Conservation (phyloP, 2,329 filamentous ascomycete genomes). For the Hansfordia pulvinata region DNA sequence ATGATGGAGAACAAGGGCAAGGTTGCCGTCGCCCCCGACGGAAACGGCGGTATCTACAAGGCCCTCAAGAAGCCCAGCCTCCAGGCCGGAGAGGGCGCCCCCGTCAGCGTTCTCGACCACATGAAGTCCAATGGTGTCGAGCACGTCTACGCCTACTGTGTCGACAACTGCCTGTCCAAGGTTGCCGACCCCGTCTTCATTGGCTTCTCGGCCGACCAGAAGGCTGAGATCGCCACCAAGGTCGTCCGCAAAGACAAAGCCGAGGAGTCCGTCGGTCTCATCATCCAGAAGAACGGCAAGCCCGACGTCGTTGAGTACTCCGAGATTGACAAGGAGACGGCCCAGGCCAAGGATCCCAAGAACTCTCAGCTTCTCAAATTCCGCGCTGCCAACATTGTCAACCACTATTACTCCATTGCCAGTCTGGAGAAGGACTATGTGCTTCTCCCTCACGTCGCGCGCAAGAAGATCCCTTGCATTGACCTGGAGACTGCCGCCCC, state of each 20-base stretch:
- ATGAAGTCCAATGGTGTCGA: conserved; percentile 82
- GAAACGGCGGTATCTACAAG: conserved; percentile 94
- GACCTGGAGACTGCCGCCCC: conserved; percentile 64
- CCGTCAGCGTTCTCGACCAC: conserved; percentile 69
- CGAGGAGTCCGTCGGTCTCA: conserved; percentile 89
- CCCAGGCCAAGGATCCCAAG: conserved; percentile 75
- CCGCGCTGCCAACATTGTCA: conserved; percentile 97
- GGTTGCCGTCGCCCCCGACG: conserved; percentile 90
- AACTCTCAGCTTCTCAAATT: conserved; percentile 79
- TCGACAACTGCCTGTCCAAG: conserved; percentile 98
- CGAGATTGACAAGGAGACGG: conserved; percentile 82
- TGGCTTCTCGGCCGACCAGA: conserved; percentile 76
- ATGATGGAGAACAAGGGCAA: conserved; percentile 80
- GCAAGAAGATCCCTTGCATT: conserved; percentile 93
- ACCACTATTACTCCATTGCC: conserved; percentile 95
- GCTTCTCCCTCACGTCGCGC: conserved; percentile 88
- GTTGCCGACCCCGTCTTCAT: conserved; percentile 96
- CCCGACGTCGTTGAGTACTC: conserved; percentile 98
- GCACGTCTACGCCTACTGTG: conserved; percentile 95
- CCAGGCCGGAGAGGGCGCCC: conserved; percentile 10
- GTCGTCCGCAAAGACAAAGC: conserved; percentile 98
- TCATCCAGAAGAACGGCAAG: conserved; percentile 87
- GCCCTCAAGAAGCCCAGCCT: conserved; percentile 42
- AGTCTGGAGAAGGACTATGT: conserved; percentile 62
- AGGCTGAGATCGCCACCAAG: conserved; percentile 95